Percentiles rank a stretch among this genome's conserved stretches.
Evolutionary conservation across 2,329 filamentous ascomycete species (phyloP).

Genomic region (Trichoderma aggressivum): DNA sequence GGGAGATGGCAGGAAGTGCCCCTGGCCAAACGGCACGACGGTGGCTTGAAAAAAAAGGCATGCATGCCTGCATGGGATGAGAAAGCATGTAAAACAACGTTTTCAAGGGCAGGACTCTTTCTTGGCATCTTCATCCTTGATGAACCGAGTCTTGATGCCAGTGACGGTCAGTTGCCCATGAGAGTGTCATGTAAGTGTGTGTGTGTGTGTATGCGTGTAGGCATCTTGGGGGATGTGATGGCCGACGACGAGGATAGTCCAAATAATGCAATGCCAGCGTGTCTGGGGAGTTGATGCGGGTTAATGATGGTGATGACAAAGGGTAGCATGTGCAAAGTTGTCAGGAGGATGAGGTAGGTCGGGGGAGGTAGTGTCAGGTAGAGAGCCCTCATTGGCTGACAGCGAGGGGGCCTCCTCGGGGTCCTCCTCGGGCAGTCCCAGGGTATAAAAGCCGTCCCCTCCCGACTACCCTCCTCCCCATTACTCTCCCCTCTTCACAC

Average conservation of each 20-base stretch:
- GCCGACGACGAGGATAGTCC: background rate
- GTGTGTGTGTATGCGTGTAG: background rate
- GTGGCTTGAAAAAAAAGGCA: background rate
- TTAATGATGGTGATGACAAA: background rate
- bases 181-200: background rate
- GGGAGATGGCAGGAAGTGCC: background rate
- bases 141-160: background rate
- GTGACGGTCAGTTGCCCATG: background rate
- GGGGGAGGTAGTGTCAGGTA: constrained; percentile 7
- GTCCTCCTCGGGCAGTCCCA: background rate
- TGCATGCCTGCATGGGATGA: background rate
- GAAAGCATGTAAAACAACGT: background rate
- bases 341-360: constrained; percentile 15
- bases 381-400: constrained; percentile 12
- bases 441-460: constrained; percentile 15
- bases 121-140: background rate
- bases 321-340: constrained; percentile 6
- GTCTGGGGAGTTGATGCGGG: background rate
- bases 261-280: background rate
- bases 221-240: background rate
- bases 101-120: background rate
- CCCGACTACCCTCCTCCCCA: constrained; percentile 11
- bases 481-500: constrained; percentile 14
- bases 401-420: constrained; percentile 10
- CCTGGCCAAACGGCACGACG: background rate